Evolutionary conservation across 2,329 filamentous ascomycete genomes (phyloP), one percentile per base, ranked within the genome.

Genomic region (Cladosporium halotolerans): DNA sequence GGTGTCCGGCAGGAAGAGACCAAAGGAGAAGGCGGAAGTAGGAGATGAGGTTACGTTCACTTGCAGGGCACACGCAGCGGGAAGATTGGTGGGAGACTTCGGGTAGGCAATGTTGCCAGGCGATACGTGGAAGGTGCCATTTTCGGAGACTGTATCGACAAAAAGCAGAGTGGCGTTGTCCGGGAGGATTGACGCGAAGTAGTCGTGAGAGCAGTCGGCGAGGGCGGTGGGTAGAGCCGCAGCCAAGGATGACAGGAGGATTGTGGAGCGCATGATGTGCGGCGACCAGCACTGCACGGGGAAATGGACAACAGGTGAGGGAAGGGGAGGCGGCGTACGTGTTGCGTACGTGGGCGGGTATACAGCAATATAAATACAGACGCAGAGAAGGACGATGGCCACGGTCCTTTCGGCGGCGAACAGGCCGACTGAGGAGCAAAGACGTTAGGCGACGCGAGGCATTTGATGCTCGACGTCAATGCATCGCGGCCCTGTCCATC

Each of bases 101-200:
- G 73, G 71, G 54, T 74, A 73, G 13, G 70, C 70, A 10, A 71
- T 67, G 40, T 73, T 64, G 36, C 64, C 59, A 8, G 62, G 49
- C 0, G 70, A 67, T 3, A 72, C 69, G 10, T 67, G 46, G 55
- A 73, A 73, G 1, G 69, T 73, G n/a, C 62, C 58, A 47, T 71
- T 70, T 5, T 62, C 63, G 6, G 60, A 55, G 8, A 73, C 41
- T 8, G 57, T 50, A 13, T 61, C 60, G 2, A 69, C 68, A 36
- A 68, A 72, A 33, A 69, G 66, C 5, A 73, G 65, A 14, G 59
- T 67, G 9, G 70, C 68, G 52, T 66, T 66, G 4, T 58, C 50
- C 1, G 71, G 66, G 5, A 74, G 56, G 23, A 66, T 57, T 28
- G 62, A 54, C 34, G 68, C 63, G 28, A 73, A 68, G 4, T 66